Conservation (phyloP, 768 basidiomycete species). For the Mycena venus region DNA sequence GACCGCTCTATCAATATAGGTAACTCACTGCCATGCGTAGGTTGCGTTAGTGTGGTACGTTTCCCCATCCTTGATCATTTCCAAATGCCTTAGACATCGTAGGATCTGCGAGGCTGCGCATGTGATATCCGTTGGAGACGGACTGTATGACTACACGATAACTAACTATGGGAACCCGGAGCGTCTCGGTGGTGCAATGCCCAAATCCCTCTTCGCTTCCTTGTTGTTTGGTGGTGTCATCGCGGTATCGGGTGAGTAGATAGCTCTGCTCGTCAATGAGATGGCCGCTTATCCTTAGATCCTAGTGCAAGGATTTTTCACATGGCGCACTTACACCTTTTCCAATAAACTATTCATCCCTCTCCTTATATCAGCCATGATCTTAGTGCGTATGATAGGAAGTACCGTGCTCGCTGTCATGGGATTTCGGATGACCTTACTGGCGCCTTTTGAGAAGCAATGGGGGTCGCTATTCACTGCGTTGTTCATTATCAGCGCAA, state of each 20-base stretch:
- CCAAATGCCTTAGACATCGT: neutral
- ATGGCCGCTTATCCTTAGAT: neutral
- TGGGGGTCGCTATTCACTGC: neutral
- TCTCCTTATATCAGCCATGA: neutral
- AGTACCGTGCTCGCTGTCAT: neutral
- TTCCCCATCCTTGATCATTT: no score
- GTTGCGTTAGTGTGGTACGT: constrained; percentile 7
- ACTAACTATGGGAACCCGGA: neutral
- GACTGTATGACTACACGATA: constrained; percentile 1
- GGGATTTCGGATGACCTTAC: neutral
- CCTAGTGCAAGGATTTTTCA: neutral
- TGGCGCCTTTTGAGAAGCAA: neutral
- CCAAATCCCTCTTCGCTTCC: neutral
- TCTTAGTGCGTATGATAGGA: neutral
- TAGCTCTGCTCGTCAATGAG: neutral
- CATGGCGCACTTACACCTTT: neutral
- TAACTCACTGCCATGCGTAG: neutral
- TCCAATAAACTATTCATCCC: neutral
- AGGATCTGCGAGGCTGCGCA: neutral
- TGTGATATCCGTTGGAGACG: neutral
- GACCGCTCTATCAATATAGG: no score
- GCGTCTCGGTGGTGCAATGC: neutral
- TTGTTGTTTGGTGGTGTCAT: neutral
- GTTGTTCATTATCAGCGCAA: neutral
- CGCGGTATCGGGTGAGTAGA: neutral